Evolutionary conservation across 441 rosid species (phyloP).

Genomic region (Eutrema salsugineum): DNA sequence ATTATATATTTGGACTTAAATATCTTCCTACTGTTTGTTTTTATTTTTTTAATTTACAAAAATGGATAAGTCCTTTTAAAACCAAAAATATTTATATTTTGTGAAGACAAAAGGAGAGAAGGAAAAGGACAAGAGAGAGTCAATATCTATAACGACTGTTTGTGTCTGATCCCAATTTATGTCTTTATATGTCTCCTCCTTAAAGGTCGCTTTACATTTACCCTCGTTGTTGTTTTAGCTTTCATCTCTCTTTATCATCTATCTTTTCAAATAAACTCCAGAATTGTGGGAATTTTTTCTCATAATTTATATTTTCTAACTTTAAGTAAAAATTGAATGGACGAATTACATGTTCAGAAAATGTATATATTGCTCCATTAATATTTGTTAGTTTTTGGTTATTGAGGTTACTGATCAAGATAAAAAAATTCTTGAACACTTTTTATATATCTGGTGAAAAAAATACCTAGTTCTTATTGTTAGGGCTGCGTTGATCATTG

Average conservation of each 20-base stretch:
- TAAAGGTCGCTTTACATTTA: slow-evolving; percentile 27
- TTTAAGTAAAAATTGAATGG: neutral
- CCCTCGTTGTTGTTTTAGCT: slow-evolving; percentile 18
- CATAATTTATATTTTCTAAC: neutral
- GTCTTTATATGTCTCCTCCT: slow-evolving; percentile 28
- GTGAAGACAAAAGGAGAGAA: slow-evolving; percentile 18
- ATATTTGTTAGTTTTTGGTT: neutral
- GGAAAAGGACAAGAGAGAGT: slow-evolving; percentile 32
- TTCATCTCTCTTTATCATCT: neutral
- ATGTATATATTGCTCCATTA: neutral
- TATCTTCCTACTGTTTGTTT: neutral
- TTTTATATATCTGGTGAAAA: neutral
- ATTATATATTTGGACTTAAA: neutral
- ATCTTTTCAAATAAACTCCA: neutral
- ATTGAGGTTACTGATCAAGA: neutral
- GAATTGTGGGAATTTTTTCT: neutral
- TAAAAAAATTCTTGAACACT: neutral
- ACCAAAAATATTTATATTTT: neutral
- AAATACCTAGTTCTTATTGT: no score
- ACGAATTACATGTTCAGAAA: neutral
- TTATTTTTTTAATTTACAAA: neutral
- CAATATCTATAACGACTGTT: slow-evolving; percentile 18
- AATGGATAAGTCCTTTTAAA: neutral
- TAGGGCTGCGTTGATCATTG: neutral
- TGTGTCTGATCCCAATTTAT: slow-evolving; percentile 20